Conservation (phyloP, 2,329 filamentous ascomycete genomes). For the Fusarium falciforme region DNA sequence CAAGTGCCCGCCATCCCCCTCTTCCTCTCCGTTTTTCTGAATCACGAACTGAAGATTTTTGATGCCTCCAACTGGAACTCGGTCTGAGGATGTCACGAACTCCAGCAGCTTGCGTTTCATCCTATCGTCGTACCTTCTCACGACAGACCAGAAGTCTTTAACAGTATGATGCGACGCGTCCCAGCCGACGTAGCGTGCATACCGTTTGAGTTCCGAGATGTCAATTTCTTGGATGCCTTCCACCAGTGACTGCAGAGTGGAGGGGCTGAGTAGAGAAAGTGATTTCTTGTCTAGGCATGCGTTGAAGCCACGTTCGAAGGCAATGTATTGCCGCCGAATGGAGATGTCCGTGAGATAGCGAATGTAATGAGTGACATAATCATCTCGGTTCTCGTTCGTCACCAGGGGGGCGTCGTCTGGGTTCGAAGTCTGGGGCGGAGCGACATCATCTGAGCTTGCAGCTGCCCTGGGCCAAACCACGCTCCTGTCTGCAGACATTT, state of each 20-base stretch:
- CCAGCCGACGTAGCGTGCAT: slow-evolving; percentile 86
- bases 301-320: slow-evolving; percentile 85
- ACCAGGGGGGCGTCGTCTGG: slow-evolving; percentile 75
- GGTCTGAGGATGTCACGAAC: slow-evolving; percentile 94
- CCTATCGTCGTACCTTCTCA: slow-evolving; percentile 72
- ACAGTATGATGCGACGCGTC: slow-evolving; percentile 76
- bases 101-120: slow-evolving; percentile 84
- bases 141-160: slow-evolving; percentile 85
- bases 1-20: slow-evolving; percentile 66
- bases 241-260: slow-evolving; percentile 79
- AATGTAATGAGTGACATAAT: slow-evolving; percentile 88
- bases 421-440: slow-evolving; percentile 43
- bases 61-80: slow-evolving; percentile 88
- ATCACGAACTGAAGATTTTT: slow-evolving; percentile 86
- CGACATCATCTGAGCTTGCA: slow-evolving; percentile 31
- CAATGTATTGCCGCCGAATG: slow-evolving; percentile 79
- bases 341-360: slow-evolving; percentile 84
- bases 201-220: slow-evolving; percentile 75
- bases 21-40: slow-evolving; percentile 77
- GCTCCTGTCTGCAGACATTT: slow-evolving; percentile 60
- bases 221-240: slow-evolving; percentile 89
- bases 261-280: slow-evolving; percentile 76
- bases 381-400: slow-evolving; percentile 80
- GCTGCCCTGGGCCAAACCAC: slow-evolving; percentile 66
- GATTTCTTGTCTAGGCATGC: slow-evolving; percentile 78